A percentile compares a stretch with the other conserved stretches of the same genome.
phyloP scores from a whole-genome alignment of 805 yeast genomes.

The Saccharomycopsis sp. region DNA sequence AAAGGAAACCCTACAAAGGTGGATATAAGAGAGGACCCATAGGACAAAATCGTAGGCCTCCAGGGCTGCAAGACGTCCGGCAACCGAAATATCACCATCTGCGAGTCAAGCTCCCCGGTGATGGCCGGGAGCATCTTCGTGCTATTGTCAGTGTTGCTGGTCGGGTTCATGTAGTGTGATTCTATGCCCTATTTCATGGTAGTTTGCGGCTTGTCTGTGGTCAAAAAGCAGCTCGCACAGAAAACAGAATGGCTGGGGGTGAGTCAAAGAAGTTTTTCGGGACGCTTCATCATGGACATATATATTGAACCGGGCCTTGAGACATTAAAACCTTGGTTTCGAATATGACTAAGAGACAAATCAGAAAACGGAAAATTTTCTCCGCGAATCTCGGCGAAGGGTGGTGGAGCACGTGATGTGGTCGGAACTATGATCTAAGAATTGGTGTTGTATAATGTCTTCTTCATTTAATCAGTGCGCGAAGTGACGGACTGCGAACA shows the following conservation, averaged over 20 bases:
- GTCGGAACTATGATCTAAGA: too few relatives aligned
- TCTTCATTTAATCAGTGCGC: too few relatives aligned
- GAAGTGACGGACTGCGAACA: too few relatives aligned
- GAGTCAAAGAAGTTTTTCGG: background rate
- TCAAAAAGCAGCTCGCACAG: too few relatives aligned
- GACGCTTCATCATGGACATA: background rate
- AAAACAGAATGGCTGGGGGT: background rate
- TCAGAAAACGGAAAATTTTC: background rate
- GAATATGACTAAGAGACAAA: background rate
- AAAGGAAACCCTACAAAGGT: constrained; percentile 76
- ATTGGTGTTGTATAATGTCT: too few relatives aligned
- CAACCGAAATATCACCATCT: constrained; percentile 24
- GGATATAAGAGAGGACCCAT: constrained; percentile 53
- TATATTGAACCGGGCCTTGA: background rate
- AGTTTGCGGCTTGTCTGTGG: too few relatives aligned
- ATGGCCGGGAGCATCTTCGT: background rate
- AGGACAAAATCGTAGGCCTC: constrained; percentile 55
- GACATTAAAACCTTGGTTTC: background rate
- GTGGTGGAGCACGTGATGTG: background rate
- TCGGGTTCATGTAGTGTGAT: background rate
- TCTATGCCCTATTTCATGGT: background rate
- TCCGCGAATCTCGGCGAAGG: background rate
- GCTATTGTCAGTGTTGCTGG: background rate
- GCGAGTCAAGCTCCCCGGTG: background rate
- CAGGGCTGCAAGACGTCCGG: constrained; percentile 46